Evolutionary conservation across 192 early-diverging fungal genomes (phyloP), one percentile per base, ranked within the genome.

Genomic region (Umbelopsis ramanniana): DNA sequence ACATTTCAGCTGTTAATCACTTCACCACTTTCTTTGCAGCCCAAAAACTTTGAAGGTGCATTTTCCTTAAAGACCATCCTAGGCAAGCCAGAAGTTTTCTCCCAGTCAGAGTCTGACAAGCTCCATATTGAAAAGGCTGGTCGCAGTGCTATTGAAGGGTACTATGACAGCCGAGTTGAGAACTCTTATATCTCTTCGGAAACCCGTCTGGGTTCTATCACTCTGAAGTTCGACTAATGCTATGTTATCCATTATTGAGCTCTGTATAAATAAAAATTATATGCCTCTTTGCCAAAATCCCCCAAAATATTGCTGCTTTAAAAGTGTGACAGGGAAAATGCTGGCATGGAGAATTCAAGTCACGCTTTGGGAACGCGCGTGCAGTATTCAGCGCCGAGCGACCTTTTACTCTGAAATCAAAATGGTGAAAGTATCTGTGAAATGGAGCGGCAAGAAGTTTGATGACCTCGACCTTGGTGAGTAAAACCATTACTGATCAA

Each of bases 361-460:
- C 48, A 50, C 48, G 6, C 0, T n/a, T 50, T 8, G 15, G 10
- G 33, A 37, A 63, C 33, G 33, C 57, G 57, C 33, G 57, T 63
- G 33, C 29, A 3, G 33, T 60, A 17, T 22, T 23, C 22, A 26
- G 22, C 22, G 53, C 2, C 10, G 2, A 24, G n/a, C 52, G 46
- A 24, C 33, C 37, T 66, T 29, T 66, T 48, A 35, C n/a, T 26
- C 22, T 12, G 26, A 54, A 54, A 6, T 26, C 26, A 54, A 52
- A 43, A 74, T 68, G n/a, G 47, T 73, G 23, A 75, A 69, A 91
- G 94, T 98, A 38, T 81, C 81, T 46, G 93, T 99, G 52, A 99
- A 95, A 75, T 97, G 95, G 95, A 90, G 86, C 77, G 92, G 91
- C 70, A 89, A 96, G 72, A 96, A 95, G 78, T 94, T 87, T 72